Conservation (phyloP, 1,284 basidiomycete species). For the Boletus sp. region DNA sequence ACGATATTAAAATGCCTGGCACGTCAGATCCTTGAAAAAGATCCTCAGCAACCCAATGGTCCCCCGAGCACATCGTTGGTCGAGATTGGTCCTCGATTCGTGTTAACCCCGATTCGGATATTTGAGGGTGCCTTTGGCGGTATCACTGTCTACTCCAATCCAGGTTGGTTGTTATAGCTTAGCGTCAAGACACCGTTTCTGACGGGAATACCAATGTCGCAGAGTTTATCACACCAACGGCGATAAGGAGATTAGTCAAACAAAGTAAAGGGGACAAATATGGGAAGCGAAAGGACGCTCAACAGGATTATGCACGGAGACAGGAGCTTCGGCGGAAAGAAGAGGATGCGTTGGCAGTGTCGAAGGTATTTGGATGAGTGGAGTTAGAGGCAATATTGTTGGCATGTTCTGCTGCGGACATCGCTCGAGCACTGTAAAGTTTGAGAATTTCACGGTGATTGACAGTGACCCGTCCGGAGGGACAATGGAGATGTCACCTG, state of each 20-base stretch:
- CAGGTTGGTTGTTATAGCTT: constrained; percentile 54
- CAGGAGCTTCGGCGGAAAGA: constrained; percentile 63
- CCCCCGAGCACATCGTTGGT: constrained; percentile 78
- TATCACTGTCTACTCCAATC: constrained; percentile 95
- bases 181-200: constrained; percentile 3
- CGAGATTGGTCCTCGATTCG: constrained; percentile 97
- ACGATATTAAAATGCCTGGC: constrained; percentile 4
- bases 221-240: constrained; percentile 92
- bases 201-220: constrained; percentile 11
- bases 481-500: constrained; percentile 21
- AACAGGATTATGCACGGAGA: constrained; percentile 65
- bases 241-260: constrained; percentile 71
- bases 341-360: constrained; percentile 81
- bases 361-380: constrained; percentile 83
- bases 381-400: not conserved
- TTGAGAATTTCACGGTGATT: not conserved
- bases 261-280: constrained; percentile 81
- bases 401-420: not conserved
- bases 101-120: constrained; percentile 95
- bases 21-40: constrained; percentile 73
- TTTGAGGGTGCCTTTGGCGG: constrained; percentile 98
- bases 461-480: not conserved
- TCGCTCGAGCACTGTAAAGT: not conserved
- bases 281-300: constrained; percentile 74
- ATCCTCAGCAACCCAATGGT: constrained; percentile 71